Base-by-base conservation (phyloP, 2,329 filamentous ascomycete species). In the Colletotrichum sp. region DNA sequence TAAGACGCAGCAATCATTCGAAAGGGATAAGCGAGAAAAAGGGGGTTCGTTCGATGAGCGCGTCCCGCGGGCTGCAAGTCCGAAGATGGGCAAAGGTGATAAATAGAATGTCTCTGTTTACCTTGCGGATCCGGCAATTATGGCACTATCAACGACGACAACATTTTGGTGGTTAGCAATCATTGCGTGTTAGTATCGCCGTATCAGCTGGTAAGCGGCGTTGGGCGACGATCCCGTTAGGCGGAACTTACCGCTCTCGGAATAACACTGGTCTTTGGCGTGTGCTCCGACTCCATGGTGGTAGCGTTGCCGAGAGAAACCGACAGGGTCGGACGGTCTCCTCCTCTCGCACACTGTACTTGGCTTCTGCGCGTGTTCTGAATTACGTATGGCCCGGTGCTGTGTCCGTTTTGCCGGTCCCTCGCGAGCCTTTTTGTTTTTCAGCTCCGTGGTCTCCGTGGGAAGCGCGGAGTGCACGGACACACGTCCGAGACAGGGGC, bases 61-160 rank as follows among this genome's bases (percentile, higher is more conserved):
- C 26, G 34, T 21, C 30, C 61, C 61, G 32, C 32, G 61, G 34
- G 15, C 61, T 34, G 58, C 26, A 61, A 64, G 32, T 64, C 60
- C 60, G 60, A 67, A 30, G 64, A 67, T 18, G 36, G 38, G 18
- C 15, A 34, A 30, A 67, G 21, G 43, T 18, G 21, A 60, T 21
- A 24, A n/a, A 18, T 28, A 13, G 6, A n/a, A 38, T 48, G 16
- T 16, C n/a, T 34, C 32, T 64, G 13, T 12, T 34, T 72, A 73
- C 71, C 66, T 73, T 73, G 28, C 71, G 65, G 18, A 73, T 73
- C 30, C 71, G 65, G 32, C 66, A 74, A 28, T 74, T 74, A n/a
- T 74, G 71, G 32, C 71, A 74, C 71, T 74, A 43, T 57, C 15
- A 36, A 48, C 9, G 36, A 52, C n/a, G 36, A 34, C 24, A 63